Conservation (phyloP, 1,284 basidiomycete species). For the Heterobasidion annosum region DNA sequence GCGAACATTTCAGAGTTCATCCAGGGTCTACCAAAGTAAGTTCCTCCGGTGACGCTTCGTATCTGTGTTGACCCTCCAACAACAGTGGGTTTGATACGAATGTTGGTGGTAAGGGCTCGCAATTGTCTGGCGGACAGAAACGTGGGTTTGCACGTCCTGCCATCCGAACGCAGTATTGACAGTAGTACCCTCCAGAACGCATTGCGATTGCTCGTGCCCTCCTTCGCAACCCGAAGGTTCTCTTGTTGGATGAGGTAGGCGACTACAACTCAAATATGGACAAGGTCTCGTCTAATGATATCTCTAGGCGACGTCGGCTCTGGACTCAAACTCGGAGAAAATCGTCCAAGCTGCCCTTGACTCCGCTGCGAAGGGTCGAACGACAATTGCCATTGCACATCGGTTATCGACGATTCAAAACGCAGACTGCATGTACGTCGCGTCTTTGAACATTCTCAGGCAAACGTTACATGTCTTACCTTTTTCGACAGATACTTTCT, state of each 20-base stretch:
- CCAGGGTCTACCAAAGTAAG: conserved; percentile 73
- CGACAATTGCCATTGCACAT: conserved; percentile 92
- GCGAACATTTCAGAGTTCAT: conserved; percentile 95
- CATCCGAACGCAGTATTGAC: not conserved
- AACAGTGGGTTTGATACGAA: conserved; percentile 80
- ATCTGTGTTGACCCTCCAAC: not conserved
- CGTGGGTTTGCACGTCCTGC: conserved; percentile 34
- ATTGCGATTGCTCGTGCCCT: conserved; percentile 96
- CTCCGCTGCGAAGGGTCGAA: conserved; percentile 81
- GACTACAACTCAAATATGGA: conserved; percentile 11
- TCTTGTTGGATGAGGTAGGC: conserved; percentile 73
- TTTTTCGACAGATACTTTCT: conserved; percentile 67
- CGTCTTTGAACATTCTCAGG: conserved; percentile 3
- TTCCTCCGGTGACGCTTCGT: conserved; percentile 6
- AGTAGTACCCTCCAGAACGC: conserved; percentile 48
- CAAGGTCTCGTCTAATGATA: conserved; percentile 1
- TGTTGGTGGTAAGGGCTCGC: conserved; percentile 91
- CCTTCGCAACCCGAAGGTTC: conserved; percentile 90
- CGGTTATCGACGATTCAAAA: conserved; percentile 91
- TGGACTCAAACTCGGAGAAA: conserved; percentile 91
- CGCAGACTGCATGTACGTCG: conserved; percentile 85
- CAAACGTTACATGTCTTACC: conserved; percentile 5
- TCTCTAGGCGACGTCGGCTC: conserved; percentile 74
- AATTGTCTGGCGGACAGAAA: conserved; percentile 92
- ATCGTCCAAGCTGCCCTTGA: conserved; percentile 94